Percentiles rank a stretch among this genome's conserved stretches.
Conservation (phyloP, 225 moss, liverwort and hornwort species). For the Neckera pumila region DNA sequence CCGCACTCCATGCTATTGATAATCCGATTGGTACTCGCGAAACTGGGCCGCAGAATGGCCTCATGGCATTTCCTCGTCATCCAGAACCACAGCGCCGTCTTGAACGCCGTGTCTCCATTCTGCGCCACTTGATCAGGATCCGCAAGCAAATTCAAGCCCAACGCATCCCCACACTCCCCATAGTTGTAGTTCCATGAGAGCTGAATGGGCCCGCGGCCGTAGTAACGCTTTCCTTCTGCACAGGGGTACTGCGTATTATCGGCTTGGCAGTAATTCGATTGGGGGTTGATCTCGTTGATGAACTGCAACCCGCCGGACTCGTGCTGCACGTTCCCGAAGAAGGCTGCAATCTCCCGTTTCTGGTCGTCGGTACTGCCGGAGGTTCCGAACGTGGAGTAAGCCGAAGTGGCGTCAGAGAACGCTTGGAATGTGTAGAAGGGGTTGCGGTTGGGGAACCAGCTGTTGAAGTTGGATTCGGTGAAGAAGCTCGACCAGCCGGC, state of each 20-base stretch:
- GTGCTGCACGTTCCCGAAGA: constrained; percentile 23
- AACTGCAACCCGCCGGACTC: constrained; percentile 9
- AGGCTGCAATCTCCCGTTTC: constrained; percentile 33
- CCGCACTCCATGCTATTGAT: constrained; percentile 47
- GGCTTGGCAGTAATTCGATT: background rate
- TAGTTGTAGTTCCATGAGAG: constrained; percentile 51
- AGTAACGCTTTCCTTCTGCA: constrained; percentile 14
- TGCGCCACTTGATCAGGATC: constrained; percentile 34
- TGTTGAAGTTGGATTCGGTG: background rate
- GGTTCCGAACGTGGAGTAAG: background rate
- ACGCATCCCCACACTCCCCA: background rate
- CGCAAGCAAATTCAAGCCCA: constrained; percentile 15
- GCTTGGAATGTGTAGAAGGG: constrained; percentile 3
- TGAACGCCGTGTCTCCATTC: constrained; percentile 10
- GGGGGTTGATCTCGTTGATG: background rate
- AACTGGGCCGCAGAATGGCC: constrained; percentile 10
- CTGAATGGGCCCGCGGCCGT: constrained; percentile 49
- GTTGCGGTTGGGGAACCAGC: constrained; percentile 15
- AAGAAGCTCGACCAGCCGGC: constrained; percentile 2
- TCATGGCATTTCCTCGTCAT: constrained; percentile 15
- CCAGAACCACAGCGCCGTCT: constrained; percentile 58
- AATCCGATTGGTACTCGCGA: constrained; percentile 12
- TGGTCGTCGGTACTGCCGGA: background rate
- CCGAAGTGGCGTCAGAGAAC: background rate
- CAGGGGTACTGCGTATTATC: constrained; percentile 7